These are phyloP conservation scores for Mycena indigotica DNA, from an alignment of 768 basidiomycete genomes.

Conservation along the genomic window DNA sequence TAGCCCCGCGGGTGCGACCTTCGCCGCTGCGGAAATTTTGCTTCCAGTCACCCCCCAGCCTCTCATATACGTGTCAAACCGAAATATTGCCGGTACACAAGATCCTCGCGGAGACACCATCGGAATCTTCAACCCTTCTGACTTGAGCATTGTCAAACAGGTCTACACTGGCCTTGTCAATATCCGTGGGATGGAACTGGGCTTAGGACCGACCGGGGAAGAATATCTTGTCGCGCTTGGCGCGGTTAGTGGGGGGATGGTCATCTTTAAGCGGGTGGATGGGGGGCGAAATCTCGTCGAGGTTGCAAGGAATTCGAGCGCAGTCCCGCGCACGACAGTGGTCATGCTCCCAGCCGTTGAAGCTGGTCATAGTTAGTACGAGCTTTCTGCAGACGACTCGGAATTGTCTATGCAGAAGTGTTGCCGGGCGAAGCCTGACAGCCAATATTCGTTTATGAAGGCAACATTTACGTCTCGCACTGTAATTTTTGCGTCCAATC, in stretches of 20 bases:
- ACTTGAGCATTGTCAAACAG: conserved; percentile 42
- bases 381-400: too few species aligned
- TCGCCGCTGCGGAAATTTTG: conserved; percentile 65
- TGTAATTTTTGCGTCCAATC: too few species aligned
- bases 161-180: conserved; percentile 66
- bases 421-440: too few species aligned
- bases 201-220: conserved; percentile 32
- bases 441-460: too few species aligned
- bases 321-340: neutral
- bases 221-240: conserved; percentile 4
- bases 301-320: conserved; percentile 9
- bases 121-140: conserved; percentile 55
- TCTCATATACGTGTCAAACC: conserved; percentile 69
- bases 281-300: conserved; percentile 1
- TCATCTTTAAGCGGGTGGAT: conserved; percentile 1
- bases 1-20: conserved; percentile 41
- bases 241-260: conserved; percentile 5
- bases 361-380: neutral
- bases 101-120: conserved; percentile 62
- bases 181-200: conserved; percentile 67
- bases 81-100: conserved; percentile 54
- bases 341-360: neutral
- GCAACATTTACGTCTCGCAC: too few species aligned
- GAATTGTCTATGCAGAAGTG: too few species aligned
- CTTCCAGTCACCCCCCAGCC: conserved; percentile 47